Evolutionary conservation across 2,329 filamentous ascomycete genomes (phyloP), one percentile per base, ranked within the genome.

Genomic region (Cladosporium sp.): DNA sequence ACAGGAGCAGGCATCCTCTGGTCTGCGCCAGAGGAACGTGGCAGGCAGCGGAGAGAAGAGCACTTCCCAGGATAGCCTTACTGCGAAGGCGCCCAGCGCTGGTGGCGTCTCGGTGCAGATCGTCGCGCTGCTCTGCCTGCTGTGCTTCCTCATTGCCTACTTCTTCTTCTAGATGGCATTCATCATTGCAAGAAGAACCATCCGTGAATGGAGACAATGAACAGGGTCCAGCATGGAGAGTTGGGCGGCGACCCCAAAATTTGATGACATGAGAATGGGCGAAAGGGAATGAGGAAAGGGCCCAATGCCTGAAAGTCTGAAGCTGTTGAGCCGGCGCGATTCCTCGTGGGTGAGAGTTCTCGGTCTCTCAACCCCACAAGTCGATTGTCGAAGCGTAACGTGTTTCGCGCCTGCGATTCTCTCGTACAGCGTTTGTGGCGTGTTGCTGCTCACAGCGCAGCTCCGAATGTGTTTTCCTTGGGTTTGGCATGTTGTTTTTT

Each of bases 121-220:
- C 68, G 91, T 91, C 53, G 94, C 95, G 25, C 83, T 88, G 25
- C 82, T 99, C 51, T 97, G 93, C 77, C 83, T 99, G 73, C 73
- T 96, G 69, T 93, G 92, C 83, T 99, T 99, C 82, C 80, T 99
- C 75, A 86, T 98, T 72, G 95, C 93, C 64, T 99, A 97, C 81
- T 87, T 98, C 79, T 93, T 99, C 83, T 99, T 99, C 80, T 99
- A 64, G 54, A 48, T 23, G 30, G n/a, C 32, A 21, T 21, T 14
- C 51, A 32, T 13, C 26, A 11, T 32, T n/a, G 51, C 28, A 23
- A 54, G 51, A 32, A n/a, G 18, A 5, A 13, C 51, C 8, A 13
- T 54, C 28, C 18, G 51, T 5, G 25, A 32, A 32, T 11, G 25
- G 30, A 54, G 16, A 30, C 51, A n/a, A 54, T 2, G n/a, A 30